These are phyloP conservation scores for Thraustochytrium sp. DNA, from an alignment of 352 stramenopile species.

Conservation along the genomic window DNA sequence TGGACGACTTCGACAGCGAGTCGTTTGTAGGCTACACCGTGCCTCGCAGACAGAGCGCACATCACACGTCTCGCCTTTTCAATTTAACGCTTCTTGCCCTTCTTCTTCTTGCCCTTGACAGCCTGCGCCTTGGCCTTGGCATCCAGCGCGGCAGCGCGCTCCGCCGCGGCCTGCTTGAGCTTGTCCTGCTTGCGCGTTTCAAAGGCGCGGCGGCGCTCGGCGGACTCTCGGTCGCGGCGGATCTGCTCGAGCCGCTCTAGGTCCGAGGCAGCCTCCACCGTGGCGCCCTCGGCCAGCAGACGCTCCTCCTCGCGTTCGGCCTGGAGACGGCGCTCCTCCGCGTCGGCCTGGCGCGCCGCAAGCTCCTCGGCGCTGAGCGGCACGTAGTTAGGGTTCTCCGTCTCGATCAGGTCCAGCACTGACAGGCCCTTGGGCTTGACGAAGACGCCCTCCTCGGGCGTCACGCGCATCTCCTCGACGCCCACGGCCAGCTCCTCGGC, in stretches of 20 bases:
- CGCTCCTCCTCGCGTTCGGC: background rate
- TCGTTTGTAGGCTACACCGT: too few relatives aligned
- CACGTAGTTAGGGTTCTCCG: slow-evolving; percentile 1
- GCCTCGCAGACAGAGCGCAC: background rate
- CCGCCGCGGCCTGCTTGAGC: background rate
- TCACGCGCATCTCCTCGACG: slow-evolving; percentile 1
- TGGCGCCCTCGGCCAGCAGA: background rate
- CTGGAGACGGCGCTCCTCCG: background rate
- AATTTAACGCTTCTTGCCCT: background rate
- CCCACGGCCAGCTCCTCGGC: background rate
- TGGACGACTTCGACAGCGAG: background rate
- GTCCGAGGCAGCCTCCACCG: background rate
- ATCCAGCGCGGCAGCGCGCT: slow-evolving; percentile 8
- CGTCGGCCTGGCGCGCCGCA: background rate
- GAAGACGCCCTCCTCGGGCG: background rate
- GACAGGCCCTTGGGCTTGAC: background rate
- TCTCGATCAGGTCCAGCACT: background rate
- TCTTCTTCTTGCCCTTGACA: slow-evolving; percentile 4
- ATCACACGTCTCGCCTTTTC: background rate
- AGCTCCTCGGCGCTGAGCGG: background rate
- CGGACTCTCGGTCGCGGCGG: background rate
- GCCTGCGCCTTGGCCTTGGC: background rate
- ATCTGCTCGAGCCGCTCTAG: background rate
- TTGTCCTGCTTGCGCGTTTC: background rate
- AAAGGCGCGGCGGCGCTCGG: background rate